Base-by-base conservation (phyloP, 2,329 filamentous ascomycete genomes). In the Apiospora malaysiana region DNA sequence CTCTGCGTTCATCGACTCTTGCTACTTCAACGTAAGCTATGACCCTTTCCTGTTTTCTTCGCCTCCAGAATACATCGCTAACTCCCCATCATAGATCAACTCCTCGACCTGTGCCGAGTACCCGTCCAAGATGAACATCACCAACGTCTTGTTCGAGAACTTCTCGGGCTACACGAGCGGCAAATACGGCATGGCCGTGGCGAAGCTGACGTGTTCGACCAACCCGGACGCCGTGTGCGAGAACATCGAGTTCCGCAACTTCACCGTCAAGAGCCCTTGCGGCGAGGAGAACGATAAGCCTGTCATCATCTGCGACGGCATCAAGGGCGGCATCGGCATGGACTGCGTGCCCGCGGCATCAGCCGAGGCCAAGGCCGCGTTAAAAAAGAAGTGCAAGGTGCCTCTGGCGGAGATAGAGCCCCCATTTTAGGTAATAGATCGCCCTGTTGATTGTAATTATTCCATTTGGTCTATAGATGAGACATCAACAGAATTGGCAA, bases 1-100 rank as follows among this genome's bases (percentile, higher is more conserved):
- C 72, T 84, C 87, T 0, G 83, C 89, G 27, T 87, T 89, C 46
- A 80, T 91, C 9, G 89, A 91, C 75, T 88, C 88, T 40, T 91
- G 89, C 79, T 91, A 91, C 79, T 90, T 90, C 78, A 86, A 90
- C 72, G 82, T 89, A 72, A 84, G 81, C 73, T 14, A 46, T 18
- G 18, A 16, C 45, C 3, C 27, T 43, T 51, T 9, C 6, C 25
- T 46, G 12, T 18, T 14, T 21, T 6, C 27, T 18, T 14, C n/a
- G n/a, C n/a, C n/a, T n/a, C n/a, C n/a, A n/a, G n/a, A 23, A 49
- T 4, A 21, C 6, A 45, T 14, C 51, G 25, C 45, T 69, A 23
- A 59, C 25, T 70, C 40, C 68, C 12, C 43, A 5, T 6, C 14
- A 0, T n/a, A 81, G 79, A 82, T 81, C 71, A 78, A 86, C 70